Evolutionary conservation across 805 yeast genomes (phyloP), one percentile per base, ranked within the genome.

Genomic region (Saturnispora saitoi): DNA sequence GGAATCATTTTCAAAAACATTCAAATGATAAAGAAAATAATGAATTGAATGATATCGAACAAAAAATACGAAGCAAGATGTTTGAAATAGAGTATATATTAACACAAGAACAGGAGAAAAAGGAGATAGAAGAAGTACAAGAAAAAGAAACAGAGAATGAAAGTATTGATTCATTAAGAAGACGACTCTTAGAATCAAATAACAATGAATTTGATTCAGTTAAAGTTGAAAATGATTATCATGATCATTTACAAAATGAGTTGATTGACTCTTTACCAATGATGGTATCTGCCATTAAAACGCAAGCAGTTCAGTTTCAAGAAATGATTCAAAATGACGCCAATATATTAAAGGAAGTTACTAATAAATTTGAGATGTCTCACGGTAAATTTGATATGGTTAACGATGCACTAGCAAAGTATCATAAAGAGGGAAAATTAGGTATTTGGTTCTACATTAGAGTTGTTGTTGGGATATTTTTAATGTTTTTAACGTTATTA

Each of bases 371-470:
- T 42, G 70, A 66, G 22, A 52, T 57, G 19, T 61, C 66, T 0
- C 55, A 55, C 37, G 62, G 63, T 12, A 59, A 52, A 26, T 58
- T 66, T 40, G 54, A 52, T 14, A 56, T 49, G 15, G 67, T 66
- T n/a, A 62, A 58, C 43, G 46, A 47, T 9, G 51, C 61, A 19
- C 43, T 66, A 14, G 49, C 58, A 2, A 56, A 58, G 41, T 66
- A 64, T 43, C 67, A 66, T 32, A 58, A 59, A 30, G 64, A 59
- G 32, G 68, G 68, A 0, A 64, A 58, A 39, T 50, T 65, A 20
- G 59, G 68, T 9, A 42, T 60, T 20, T 63, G 64, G 65, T 65
- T 66, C 51, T 66, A 65, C 48, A 53, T 65, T 17, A 39, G 66
- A 30, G 53, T 65, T 9, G 49, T 55, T 34, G 51, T 48, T 3